A percentile compares a stretch with the other conserved stretches of the same genome.
These are phyloP conservation scores for Aurantiochytrium sp. DNA, from an alignment of 108 stramenopile genomes.

Conservation along the genomic window DNA sequence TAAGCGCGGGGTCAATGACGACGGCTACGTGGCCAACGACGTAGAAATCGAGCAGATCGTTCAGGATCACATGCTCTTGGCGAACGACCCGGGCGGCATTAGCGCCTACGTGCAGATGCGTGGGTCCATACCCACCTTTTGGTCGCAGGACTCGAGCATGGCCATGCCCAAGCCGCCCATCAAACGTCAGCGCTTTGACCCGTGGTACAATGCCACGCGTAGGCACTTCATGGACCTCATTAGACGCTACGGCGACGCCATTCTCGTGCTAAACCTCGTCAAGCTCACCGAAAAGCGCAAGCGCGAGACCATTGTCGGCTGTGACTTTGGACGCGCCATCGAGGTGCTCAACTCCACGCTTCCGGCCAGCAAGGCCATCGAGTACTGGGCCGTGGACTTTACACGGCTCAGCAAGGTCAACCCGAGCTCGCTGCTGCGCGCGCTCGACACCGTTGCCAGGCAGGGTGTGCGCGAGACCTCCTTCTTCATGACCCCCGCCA, in stretches of 20 bases:
- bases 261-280: slow-evolving; percentile 88
- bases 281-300: slow-evolving; percentile 87
- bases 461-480: slow-evolving; percentile 88
- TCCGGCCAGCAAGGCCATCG: slow-evolving; percentile 73
- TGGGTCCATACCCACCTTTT: slow-evolving; percentile 91
- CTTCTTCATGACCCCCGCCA: slow-evolving; percentile 74
- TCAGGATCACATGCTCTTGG: slow-evolving; percentile 74
- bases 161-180: slow-evolving; percentile 96
- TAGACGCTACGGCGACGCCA: slow-evolving; percentile 81
- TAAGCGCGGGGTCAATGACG: slow-evolving; percentile 90
- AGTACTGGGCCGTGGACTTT: slow-evolving; percentile 82
- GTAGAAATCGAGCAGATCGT: slow-evolving; percentile 85
- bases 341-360: slow-evolving; percentile 86
- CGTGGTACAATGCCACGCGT: slow-evolving; percentile 79
- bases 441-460: slow-evolving; percentile 82
- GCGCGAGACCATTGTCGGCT: slow-evolving; percentile 86
- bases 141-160: slow-evolving; percentile 88
- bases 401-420: slow-evolving; percentile 70
- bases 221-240: slow-evolving; percentile 86
- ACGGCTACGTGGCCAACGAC: slow-evolving; percentile 91
- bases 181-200: slow-evolving; percentile 83
- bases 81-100: slow-evolving; percentile 66
- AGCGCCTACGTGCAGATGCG: slow-evolving; percentile 86
- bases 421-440: slow-evolving; percentile 62
- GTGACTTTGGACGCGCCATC: slow-evolving; percentile 84